Conservation (phyloP, 2,329 filamentous ascomycete species). For the Lecanicillium sp. region DNA sequence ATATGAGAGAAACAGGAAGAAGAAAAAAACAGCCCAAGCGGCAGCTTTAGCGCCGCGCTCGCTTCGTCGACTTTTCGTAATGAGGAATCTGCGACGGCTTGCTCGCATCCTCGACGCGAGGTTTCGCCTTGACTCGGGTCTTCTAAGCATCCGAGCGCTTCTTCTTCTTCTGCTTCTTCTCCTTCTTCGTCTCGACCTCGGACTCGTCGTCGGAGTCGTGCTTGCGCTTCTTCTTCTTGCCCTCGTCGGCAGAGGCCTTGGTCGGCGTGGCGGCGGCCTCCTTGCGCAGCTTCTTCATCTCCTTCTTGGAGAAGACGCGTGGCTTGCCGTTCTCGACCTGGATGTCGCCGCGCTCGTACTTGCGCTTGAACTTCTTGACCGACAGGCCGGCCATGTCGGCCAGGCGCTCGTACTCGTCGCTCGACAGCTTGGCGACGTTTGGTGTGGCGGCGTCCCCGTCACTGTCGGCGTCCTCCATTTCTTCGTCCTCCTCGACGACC, state of each 20-base stretch:
- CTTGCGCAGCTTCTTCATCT: slow-evolving; percentile 67
- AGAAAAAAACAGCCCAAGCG: slow-evolving; percentile 1
- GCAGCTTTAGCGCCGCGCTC: background rate
- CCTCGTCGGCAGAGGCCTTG: slow-evolving; percentile 30
- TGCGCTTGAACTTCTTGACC: slow-evolving; percentile 71
- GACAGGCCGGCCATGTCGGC: slow-evolving; percentile 64
- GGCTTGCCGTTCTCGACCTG: slow-evolving; percentile 62
- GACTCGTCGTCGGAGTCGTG: slow-evolving; percentile 61
- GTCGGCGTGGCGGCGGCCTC: slow-evolving; percentile 40
- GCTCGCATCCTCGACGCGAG: background rate
- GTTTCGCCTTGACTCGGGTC: background rate
- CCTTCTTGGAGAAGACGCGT: slow-evolving; percentile 67
- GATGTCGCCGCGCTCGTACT: slow-evolving; percentile 71
- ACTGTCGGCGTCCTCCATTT: slow-evolving; percentile 26
- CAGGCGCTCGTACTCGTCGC: slow-evolving; percentile 51
- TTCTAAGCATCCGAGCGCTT: slow-evolving; percentile 33
- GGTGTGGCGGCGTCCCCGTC: slow-evolving; percentile 28
- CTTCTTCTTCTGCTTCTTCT: slow-evolving; percentile 50
- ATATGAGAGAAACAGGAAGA: slow-evolving; percentile 14
- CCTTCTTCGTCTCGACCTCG: slow-evolving; percentile 52
- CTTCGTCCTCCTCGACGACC: slow-evolving; percentile 33
- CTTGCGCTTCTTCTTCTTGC: slow-evolving; percentile 66
- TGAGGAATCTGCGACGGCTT: slow-evolving; percentile 4
- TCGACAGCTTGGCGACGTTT: slow-evolving; percentile 42
- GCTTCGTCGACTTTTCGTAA: slow-evolving; percentile 5